A percentile compares a stretch with the other conserved stretches of the same genome.
Evolutionary conservation across 257 asterid species (phyloP).

Genomic region (Solanum etuberosum): DNA sequence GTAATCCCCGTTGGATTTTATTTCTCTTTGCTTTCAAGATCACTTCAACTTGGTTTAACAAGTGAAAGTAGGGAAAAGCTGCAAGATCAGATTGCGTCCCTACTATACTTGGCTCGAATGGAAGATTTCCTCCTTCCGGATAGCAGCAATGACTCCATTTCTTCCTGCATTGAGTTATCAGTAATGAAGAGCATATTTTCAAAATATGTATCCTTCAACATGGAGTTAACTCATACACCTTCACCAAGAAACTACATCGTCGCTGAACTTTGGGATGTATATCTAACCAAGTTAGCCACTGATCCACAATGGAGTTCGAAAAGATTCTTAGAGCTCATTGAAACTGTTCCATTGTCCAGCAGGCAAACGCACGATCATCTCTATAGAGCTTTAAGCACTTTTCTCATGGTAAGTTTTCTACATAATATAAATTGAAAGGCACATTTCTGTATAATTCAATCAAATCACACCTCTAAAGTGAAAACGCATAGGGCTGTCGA

Average conservation of each 20-base stretch:
- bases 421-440: neutral
- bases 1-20: slow-evolving; percentile 55
- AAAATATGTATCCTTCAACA: slow-evolving; percentile 16
- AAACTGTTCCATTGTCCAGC: slow-evolving; percentile 40
- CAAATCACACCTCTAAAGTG: neutral
- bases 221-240: slow-evolving; percentile 18
- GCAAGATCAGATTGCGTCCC: slow-evolving; percentile 31
- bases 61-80: slow-evolving; percentile 39
- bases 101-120: slow-evolving; percentile 38
- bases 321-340: slow-evolving; percentile 42
- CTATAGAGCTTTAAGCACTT: slow-evolving; percentile 41
- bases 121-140: slow-evolving; percentile 35
- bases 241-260: slow-evolving; percentile 18
- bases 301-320: slow-evolving; percentile 25
- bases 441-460: neutral
- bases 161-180: slow-evolving; percentile 18
- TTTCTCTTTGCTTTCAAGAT: slow-evolving; percentile 39
- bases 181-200: slow-evolving; percentile 46
- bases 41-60: slow-evolving; percentile 21
- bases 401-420: slow-evolving; percentile 33
- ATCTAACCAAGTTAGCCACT: slow-evolving; percentile 35
- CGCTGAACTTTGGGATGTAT: slow-evolving; percentile 54
- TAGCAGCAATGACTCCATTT: slow-evolving; percentile 3
- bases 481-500: neutral
- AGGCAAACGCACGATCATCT: slow-evolving; percentile 61